Evolutionary conservation across 2,329 filamentous ascomycete species (phyloP).

Genomic region (Byssoonygena ceratinophila): DNA sequence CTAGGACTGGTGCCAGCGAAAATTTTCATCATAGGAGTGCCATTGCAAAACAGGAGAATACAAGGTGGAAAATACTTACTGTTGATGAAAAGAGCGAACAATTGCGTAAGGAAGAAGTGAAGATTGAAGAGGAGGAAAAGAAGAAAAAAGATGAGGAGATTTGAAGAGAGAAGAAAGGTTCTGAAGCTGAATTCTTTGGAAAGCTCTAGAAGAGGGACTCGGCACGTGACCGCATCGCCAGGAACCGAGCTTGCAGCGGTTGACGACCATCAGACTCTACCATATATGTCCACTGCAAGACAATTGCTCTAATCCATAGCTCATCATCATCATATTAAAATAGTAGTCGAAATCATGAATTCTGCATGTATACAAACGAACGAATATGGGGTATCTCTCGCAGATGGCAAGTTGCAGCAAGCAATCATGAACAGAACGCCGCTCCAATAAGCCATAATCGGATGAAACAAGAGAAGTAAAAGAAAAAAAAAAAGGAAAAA

Average conservation of each 20-base stretch:
- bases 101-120: neutral
- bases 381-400: constrained; percentile 12
- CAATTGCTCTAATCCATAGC: neutral
- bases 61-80: constrained; percentile 8
- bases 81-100: neutral
- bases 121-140: neutral
- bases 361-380: constrained; percentile 1
- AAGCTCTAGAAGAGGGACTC: constrained; percentile 17
- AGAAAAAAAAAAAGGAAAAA: neutral
- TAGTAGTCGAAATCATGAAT: neutral
- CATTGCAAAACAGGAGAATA: constrained; percentile 4
- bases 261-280: too few species aligned
- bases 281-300: too few species aligned
- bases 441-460: neutral
- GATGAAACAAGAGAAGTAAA: neutral
- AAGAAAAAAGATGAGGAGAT: constrained; percentile 10
- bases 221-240: neutral
- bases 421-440: neutral
- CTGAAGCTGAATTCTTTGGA: constrained; percentile 9
- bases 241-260: too few species aligned
- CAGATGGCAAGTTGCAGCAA: neutral
- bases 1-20: constrained; percentile 59
- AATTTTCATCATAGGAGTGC: constrained; percentile 44
- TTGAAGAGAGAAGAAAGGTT: constrained; percentile 10
- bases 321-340: neutral